phyloP scores from a whole-genome alignment of 805 yeast species.

The Wickerhamomyces silvicola region DNA sequence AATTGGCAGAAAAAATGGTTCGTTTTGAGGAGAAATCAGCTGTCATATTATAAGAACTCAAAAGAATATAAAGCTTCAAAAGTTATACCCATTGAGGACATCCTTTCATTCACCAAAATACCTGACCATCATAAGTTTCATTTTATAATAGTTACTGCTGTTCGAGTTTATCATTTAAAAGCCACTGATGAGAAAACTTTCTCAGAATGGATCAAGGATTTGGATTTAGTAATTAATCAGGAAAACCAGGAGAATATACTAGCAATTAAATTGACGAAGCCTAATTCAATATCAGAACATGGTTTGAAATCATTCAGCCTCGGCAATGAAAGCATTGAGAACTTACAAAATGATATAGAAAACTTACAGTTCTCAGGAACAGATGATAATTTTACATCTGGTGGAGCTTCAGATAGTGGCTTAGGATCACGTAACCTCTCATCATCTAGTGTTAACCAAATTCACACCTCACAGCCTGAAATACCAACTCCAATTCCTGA shows the following conservation, averaged over 20 bases:
- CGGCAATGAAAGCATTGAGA: slow-evolving; percentile 4
- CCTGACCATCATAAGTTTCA: slow-evolving; percentile 16
- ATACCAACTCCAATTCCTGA: slow-evolving; percentile 7
- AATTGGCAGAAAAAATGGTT: slow-evolving; percentile 36
- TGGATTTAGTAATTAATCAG: slow-evolving; percentile 14
- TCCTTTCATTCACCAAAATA: slow-evolving; percentile 15
- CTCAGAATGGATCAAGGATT: slow-evolving; percentile 13
- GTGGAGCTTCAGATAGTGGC: slow-evolving; percentile 7
- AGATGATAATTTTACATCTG: slow-evolving; percentile 21
- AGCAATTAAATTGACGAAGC: background rate
- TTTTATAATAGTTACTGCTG: slow-evolving; percentile 18
- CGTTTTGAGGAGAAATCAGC: slow-evolving; percentile 31
- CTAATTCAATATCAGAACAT: background rate
- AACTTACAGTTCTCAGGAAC: slow-evolving; percentile 16
- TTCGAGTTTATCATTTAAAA: slow-evolving; percentile 17
- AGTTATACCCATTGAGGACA: slow-evolving; percentile 22
- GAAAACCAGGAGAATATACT: background rate
- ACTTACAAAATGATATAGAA: slow-evolving; percentile 9
- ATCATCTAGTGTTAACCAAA: slow-evolving; percentile 4
- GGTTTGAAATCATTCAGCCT: background rate
- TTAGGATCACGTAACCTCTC: slow-evolving; percentile 6
- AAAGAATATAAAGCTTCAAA: slow-evolving; percentile 31
- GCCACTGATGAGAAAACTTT: slow-evolving; percentile 16
- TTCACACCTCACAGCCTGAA: background rate
- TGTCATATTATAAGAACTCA: slow-evolving; percentile 33